phyloP scores from a whole-genome alignment of 805 yeast species.

The Saturnispora hagleri region DNA sequence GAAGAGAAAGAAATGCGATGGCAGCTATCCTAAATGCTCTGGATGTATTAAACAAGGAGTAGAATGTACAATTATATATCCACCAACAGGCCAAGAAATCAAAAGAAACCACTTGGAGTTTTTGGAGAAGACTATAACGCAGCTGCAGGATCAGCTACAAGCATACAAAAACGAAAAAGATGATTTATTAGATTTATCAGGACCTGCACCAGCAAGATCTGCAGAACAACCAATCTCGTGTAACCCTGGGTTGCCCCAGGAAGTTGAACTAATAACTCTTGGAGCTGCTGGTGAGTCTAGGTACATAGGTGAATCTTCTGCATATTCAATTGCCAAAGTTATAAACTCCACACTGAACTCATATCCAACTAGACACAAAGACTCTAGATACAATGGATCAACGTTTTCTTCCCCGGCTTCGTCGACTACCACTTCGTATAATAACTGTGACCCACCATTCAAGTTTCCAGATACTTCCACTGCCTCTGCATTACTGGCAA shows the following conservation, averaged over 20 bases:
- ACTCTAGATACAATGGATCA: not conserved
- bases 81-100: conserved; percentile 38
- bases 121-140: conserved; percentile 30
- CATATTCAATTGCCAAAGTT: conserved; percentile 26
- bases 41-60: conserved; percentile 32
- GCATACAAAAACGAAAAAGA: not conserved
- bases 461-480: conserved; percentile 15
- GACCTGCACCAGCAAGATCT: not conserved
- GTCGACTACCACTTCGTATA: not conserved
- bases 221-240: not conserved
- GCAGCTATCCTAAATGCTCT: conserved; percentile 39
- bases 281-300: conserved; percentile 25
- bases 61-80: conserved; percentile 39
- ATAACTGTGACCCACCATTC: conserved; percentile 12
- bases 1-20: conserved; percentile 44
- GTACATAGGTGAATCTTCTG: conserved; percentile 26
- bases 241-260: conserved; percentile 19
- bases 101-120: conserved; percentile 38
- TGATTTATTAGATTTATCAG: not conserved
- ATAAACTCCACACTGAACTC: conserved; percentile 21
- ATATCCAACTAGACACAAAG: conserved; percentile 6
- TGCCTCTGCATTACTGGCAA: conserved; percentile 15
- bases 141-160: conserved; percentile 1
- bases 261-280: conserved; percentile 24
- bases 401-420: not conserved